phyloP scores from a whole-genome alignment of 176 grass and related monocot genomes.

The Cenchrus purpureus region DNA sequence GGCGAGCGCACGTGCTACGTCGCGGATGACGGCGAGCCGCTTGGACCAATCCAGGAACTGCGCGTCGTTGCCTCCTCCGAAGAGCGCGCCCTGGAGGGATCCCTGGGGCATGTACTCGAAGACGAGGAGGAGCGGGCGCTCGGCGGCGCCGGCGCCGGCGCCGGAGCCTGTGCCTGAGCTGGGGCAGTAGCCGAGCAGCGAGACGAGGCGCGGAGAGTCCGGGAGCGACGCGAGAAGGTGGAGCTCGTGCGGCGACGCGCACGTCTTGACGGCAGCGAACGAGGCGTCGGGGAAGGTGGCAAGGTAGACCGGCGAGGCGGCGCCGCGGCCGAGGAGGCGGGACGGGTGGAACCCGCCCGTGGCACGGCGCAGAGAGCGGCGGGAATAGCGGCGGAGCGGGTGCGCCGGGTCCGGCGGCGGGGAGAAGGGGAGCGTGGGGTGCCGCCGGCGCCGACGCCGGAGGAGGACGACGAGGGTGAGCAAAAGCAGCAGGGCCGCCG shows the following conservation, averaged over 20 bases:
- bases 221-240: slow-evolving; percentile 38
- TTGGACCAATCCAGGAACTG: slow-evolving; percentile 53
- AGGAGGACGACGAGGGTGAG: neutral
- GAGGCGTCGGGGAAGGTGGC: slow-evolving; percentile 55
- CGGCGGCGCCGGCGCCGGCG: neutral
- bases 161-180: neutral
- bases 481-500: neutral
- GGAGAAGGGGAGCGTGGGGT: slow-evolving; percentile 15
- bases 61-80: slow-evolving; percentile 4
- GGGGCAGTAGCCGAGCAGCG: slow-evolving; percentile 55
- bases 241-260: slow-evolving; percentile 30
- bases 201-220: slow-evolving; percentile 59
- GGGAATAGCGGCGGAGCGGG: slow-evolving; percentile 13
- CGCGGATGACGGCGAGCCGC: slow-evolving; percentile 56
- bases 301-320: slow-evolving; percentile 68
- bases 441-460: neutral
- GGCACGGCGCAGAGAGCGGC: slow-evolving; percentile 45
- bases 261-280: slow-evolving; percentile 32
- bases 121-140: slow-evolving; percentile 50
- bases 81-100: slow-evolving; percentile 66
- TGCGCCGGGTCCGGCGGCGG: neutral
- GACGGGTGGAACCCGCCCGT: slow-evolving; percentile 62
- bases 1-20: slow-evolving; percentile 64
- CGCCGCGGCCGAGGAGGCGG: slow-evolving; percentile 67
- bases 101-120: slow-evolving; percentile 74